phyloP scores from a whole-genome alignment of 441 rosid species.

The Dalechampia spathulata region DNA sequence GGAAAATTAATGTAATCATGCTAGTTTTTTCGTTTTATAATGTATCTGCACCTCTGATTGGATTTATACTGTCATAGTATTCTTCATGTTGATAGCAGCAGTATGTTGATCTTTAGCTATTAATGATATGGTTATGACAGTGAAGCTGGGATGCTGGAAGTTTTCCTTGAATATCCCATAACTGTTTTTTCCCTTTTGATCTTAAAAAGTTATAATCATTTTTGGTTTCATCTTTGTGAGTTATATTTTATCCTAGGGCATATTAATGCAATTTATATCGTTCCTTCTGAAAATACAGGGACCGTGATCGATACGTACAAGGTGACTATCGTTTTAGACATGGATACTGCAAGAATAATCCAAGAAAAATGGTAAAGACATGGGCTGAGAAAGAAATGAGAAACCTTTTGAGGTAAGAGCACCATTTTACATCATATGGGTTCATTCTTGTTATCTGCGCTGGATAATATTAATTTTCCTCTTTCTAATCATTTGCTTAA shows the following conservation, averaged over 20 bases:
- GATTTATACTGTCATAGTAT: not conserved
- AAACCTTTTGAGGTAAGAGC: conserved; percentile 73
- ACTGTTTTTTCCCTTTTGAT: no score
- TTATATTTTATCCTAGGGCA: not conserved
- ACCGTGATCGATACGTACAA: conserved; percentile 90
- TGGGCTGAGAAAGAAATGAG: conserved; percentile 99
- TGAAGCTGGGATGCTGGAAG: no score
- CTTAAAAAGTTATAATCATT: no score
- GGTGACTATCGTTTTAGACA: conserved; percentile 93
- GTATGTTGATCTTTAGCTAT: no score
- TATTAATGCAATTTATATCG: conserved; percentile 4
- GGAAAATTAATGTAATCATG: not conserved
- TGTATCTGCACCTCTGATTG: not conserved
- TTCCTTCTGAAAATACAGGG: conserved; percentile 38
- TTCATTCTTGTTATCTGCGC: conserved; percentile 1
- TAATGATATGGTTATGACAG: no score
- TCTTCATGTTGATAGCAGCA: no score
- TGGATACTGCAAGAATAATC: conserved; percentile 95
- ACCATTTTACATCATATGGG: not conserved
- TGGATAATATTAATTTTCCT: not conserved
- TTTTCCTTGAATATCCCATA: no score
- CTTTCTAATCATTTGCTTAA: not conserved
- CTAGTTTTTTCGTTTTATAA: not conserved
- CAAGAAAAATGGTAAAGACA: conserved; percentile 92
- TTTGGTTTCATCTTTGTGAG: not conserved